phyloP scores from a whole-genome alignment of 345 rosid species.

The Pistacia atlantica region DNA sequence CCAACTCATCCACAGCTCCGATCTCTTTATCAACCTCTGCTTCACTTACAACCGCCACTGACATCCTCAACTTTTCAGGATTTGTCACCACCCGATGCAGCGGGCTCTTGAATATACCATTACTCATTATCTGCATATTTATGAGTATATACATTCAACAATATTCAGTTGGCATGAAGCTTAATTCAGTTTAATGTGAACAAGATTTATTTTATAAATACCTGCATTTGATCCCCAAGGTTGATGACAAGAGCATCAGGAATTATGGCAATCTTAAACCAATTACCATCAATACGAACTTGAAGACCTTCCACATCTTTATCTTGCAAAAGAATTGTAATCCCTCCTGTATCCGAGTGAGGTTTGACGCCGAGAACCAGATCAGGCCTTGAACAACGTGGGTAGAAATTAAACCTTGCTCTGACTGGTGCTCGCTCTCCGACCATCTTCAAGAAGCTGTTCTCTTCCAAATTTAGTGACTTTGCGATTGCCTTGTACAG shows the following conservation, averaged over 20 bases:
- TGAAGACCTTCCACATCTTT: constrained; percentile 47
- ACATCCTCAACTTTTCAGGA: constrained; percentile 32
- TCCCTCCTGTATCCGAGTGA: constrained; percentile 47
- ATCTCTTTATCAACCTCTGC: constrained; percentile 37
- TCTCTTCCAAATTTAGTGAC: constrained; percentile 31
- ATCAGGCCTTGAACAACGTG: constrained; percentile 43
- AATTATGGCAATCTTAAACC: constrained; percentile 43
- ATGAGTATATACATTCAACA: no score
- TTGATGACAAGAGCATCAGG: constrained; percentile 49
- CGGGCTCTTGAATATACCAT: constrained; percentile 31
- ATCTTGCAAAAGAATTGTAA: constrained; percentile 47
- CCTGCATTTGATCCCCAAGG: constrained; percentile 54
- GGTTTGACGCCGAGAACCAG: constrained; percentile 51
- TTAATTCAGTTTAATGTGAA: no score
- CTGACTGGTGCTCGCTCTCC: constrained; percentile 35
- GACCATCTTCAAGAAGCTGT: constrained; percentile 36
- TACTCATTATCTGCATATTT: background rate
- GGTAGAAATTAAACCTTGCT: constrained; percentile 53
- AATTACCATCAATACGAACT: constrained; percentile 30
- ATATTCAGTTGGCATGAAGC: background rate
- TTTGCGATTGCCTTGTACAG: constrained; percentile 45
- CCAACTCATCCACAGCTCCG: constrained; percentile 29
- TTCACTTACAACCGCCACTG: constrained; percentile 39
- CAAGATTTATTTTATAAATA: background rate
- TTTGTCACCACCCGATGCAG: constrained; percentile 47